Conservation (phyloP, 31 red algal genomes). For the Asparagopsis taxiformis region DNA sequence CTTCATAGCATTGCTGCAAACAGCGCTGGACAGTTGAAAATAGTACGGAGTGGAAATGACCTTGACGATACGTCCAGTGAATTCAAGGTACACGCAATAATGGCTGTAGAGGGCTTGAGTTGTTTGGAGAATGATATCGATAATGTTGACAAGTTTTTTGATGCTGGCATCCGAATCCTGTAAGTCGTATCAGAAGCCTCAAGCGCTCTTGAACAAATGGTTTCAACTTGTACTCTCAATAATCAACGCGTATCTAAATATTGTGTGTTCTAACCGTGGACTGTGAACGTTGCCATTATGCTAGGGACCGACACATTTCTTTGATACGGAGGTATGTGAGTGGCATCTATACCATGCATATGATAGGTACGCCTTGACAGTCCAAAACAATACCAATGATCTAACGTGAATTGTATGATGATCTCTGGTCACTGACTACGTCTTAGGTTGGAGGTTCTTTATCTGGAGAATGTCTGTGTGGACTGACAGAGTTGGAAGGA, state of each 20-base stretch:
- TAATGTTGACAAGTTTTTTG: conserved; percentile 26
- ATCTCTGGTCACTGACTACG: background rate
- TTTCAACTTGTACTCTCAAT: too few species aligned
- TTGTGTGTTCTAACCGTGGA: too few species aligned
- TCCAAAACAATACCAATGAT: too few species aligned
- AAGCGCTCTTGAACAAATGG: too few species aligned
- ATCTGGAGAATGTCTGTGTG: conserved; percentile 2
- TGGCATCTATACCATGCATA: background rate
- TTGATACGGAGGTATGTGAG: conserved; percentile 30
- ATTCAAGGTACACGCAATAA: background rate
- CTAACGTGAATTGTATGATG: too few species aligned
- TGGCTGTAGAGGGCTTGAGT: conserved; percentile 31
- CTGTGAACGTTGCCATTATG: too few species aligned
- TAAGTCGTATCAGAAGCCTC: too few species aligned
- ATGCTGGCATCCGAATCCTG: conserved; percentile 21
- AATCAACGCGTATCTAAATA: too few species aligned
- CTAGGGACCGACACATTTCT: conserved; percentile 33
- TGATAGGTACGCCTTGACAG: too few species aligned
- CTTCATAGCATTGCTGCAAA: background rate
- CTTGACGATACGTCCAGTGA: background rate
- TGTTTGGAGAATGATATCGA: conserved; percentile 5
- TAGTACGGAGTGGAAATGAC: background rate
- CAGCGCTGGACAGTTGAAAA: background rate
- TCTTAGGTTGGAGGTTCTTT: conserved; percentile 19
- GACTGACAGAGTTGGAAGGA: conserved; percentile 26